Evolutionary conservation across 2,329 filamentous ascomycete species (phyloP), one percentile per base, ranked within the genome.

Genomic region (Trichoderma sp.): DNA sequence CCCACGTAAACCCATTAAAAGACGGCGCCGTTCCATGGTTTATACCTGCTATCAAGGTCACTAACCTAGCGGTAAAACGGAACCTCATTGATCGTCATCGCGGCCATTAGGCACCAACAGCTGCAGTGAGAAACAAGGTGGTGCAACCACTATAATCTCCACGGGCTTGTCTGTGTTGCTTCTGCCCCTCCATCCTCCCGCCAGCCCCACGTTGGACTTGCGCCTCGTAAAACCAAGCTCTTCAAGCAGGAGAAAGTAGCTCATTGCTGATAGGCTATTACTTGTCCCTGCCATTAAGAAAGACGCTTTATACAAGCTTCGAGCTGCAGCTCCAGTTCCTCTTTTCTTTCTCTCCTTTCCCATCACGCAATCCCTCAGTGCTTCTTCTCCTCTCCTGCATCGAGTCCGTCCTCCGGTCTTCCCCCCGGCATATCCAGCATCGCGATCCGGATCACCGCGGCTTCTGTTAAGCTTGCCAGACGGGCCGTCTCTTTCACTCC

Each of bases 81-180:
- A 24, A 53, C 4, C 56, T 28, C 26, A 26, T 28, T 3, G 9
- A 58, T 58, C 28, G 57, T 64, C 39, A 51, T 60, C 65, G 1
- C 24, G 32, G 24, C 26, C 24, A 47, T 70, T 43, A 62, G 66
- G 66, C 66, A 62, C 66, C 66, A 70, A 70, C 39, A 47, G 56
- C 66, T 60, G 66, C 66, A 62, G 36, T 12, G 21, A 28, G 57
- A 62, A 69, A 39, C 65, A 24, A 62, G 66, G 60, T 64, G 68
- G 68, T 43, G 68, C 68, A 71, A 71, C 68, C 68, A 71, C 68
- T 64, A 64, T 71, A 71, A 63, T n/a, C 67, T 57, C 34, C 34
- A 36, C 34, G 34, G 34, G 34, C 34, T 36, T 36, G 43, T 21
- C 43, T 21, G 43, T 51, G 43, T 51, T 32, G 32, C 28, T 14